Evolutionary conservation across 176 grass and related monocot genomes (phyloP), one percentile per base, ranked within the genome.

Genomic region (Pharus latifolius): DNA sequence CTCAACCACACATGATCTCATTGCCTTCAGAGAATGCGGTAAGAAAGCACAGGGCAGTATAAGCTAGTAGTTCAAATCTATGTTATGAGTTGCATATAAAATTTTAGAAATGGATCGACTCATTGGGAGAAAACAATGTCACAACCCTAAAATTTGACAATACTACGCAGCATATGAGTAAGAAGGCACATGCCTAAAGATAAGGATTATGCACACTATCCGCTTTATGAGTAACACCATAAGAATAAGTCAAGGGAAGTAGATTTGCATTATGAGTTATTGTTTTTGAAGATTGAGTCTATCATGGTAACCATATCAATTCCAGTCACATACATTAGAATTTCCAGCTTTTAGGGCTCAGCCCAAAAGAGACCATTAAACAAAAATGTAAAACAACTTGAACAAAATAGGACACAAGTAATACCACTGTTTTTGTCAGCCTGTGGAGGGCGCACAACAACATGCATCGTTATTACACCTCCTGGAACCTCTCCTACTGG

Each of bases 401-500:
- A 64, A 37, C 15, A 57, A 38, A 56, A 45, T 38, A 77, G 32
- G 27, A 58, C n/a, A 65, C 48, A 76, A 68, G 53, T 52, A 65
- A 58, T 91, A 96, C 92, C 88, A 66, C 63, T 46, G 18, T 49
- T 88, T 85, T 74, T 96, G 27, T 75, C 80, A 75, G 55, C 61
- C 48, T 78, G 85, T 13, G 84, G 84, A 80, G 84, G 81, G 38
- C 81, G 78, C 82, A 96, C 87, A 65, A 96, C 91, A 68, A 96
- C 84, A 76, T 96, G 91, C 87, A 96, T 96, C 12, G 91, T 96
- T 68, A 96, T 91, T 15, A 70, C 80, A 84, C 80, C 81, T 37
- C 78, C 88, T 42, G 92, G 78, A 55, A 82, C 58, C 67, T 96
- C 92, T 54, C 84, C 84, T 41, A 88, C 92, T 41, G 84, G 88